Conservation (phyloP, 2,329 filamentous ascomycete genomes). For the Hymenoscyphus repandus region DNA sequence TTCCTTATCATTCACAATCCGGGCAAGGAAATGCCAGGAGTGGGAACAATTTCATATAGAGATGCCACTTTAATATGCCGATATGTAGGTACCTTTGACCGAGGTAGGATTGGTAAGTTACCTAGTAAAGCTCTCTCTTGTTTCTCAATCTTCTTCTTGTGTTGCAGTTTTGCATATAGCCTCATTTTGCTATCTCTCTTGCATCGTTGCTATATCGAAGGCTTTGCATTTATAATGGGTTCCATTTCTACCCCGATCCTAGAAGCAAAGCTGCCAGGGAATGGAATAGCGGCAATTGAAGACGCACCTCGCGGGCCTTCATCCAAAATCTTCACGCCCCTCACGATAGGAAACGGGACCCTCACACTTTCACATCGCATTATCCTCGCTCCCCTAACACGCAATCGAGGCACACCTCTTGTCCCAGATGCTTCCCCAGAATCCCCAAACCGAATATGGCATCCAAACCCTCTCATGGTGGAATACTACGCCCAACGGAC, state of each 20-base stretch:
- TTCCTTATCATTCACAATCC: no score
- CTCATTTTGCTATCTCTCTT: not conserved
- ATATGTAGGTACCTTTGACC: no score
- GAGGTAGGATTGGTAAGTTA: no score
- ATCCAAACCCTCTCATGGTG: constrained; percentile 38
- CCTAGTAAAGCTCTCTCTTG: not conserved
- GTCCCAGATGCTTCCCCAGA: constrained; percentile 38
- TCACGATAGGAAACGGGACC: constrained; percentile 35
- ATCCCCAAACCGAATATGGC: constrained; percentile 42
- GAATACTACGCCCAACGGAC: constrained; percentile 48
- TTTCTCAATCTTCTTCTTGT: not conserved
- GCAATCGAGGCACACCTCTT: constrained; percentile 43
- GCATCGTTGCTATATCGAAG: not conserved
- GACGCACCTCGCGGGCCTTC: constrained; percentile 13
- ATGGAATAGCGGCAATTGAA: constrained; percentile 41
- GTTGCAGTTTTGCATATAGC: not conserved
- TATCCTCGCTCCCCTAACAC: constrained; percentile 51
- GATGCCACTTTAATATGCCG: no score
- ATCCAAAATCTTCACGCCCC: constrained; percentile 36
- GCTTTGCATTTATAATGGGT: constrained; percentile 7
- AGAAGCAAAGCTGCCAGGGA: constrained; percentile 43
- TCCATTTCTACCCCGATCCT: constrained; percentile 31
- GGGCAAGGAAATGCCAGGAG: no score
- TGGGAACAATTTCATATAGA: no score
- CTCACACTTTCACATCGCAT: constrained; percentile 44